phyloP scores from a whole-genome alignment of 2,329 filamentous ascomycete species.

The Didymella arachidicola region DNA sequence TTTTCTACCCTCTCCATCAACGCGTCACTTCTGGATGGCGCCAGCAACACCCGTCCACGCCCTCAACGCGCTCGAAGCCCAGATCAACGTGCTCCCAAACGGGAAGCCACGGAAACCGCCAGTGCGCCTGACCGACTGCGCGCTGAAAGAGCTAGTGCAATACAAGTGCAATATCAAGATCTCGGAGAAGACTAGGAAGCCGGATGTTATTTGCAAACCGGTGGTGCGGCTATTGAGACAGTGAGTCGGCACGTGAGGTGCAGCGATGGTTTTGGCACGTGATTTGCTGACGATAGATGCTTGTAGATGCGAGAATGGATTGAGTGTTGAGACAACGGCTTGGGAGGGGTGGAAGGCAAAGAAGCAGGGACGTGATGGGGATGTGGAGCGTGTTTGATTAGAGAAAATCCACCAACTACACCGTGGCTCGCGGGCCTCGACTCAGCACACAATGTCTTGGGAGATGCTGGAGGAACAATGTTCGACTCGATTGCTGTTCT shows the following conservation, averaged over 20 bases:
- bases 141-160: conserved; percentile 67
- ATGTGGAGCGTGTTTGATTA: background rate
- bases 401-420: background rate
- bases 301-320: conserved; percentile 59
- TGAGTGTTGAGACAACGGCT: conserved; percentile 68
- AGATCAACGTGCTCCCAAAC: conserved; percentile 60
- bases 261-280: conserved; percentile 28
- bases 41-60: conserved; percentile 64
- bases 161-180: conserved; percentile 66
- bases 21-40: conserved; percentile 56
- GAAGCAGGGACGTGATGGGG: conserved; percentile 33
- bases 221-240: conserved; percentile 65
- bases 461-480: background rate
- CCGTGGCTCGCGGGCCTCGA: background rate
- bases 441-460: background rate
- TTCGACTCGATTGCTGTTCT: conserved; percentile 6
- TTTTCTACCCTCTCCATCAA: conserved; percentile 7
- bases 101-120: conserved; percentile 62
- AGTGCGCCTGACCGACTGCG: conserved; percentile 62
- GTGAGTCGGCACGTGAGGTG: conserved; percentile 54
- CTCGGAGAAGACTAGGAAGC: conserved; percentile 46
- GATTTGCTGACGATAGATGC: conserved; percentile 1
- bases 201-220: conserved; percentile 62
- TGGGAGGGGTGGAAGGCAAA: conserved; percentile 60
- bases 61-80: conserved; percentile 59